These are phyloP conservation scores for Aspergillus taichungensis DNA, from an alignment of 495 filamentous ascomycete species.

Conservation along the genomic window DNA sequence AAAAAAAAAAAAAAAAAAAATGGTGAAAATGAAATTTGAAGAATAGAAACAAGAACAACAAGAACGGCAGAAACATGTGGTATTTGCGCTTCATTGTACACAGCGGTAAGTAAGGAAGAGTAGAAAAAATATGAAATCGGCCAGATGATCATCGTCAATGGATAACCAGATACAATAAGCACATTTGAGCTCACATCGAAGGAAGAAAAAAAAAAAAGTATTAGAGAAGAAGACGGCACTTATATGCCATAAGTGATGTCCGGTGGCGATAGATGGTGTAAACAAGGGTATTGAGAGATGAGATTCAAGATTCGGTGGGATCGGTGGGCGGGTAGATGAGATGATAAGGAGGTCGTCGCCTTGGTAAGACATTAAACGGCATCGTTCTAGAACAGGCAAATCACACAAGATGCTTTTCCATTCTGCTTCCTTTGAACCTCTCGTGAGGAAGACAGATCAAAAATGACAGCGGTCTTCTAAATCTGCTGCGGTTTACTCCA, in stretches of 20 bases:
- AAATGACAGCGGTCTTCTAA: too few species aligned
- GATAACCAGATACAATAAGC: constrained; percentile 3
- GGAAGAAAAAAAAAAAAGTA: constrained; percentile 13
- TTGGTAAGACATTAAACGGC: too few species aligned
- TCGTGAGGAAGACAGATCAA: too few species aligned
- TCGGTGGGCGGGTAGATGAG: too few species aligned
- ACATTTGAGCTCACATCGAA: constrained; percentile 3
- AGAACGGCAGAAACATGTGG: constrained; percentile 20
- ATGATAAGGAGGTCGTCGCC: too few species aligned
- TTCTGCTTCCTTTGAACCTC: too few species aligned
- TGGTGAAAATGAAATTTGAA: constrained; percentile 4
- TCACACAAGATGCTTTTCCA: too few species aligned
- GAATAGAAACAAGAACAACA: constrained; percentile 13
- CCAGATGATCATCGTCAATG: constrained; percentile 11
- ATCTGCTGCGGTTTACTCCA: constrained; percentile 56
- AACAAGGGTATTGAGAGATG: background rate
- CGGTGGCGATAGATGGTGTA: too few species aligned
- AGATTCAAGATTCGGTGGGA: background rate
- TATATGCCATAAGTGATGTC: too few species aligned
- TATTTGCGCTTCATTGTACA: constrained; percentile 46
- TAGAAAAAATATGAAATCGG: constrained; percentile 2
- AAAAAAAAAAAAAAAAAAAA: constrained; percentile 16
- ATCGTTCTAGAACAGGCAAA: too few species aligned
- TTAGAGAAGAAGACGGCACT: constrained; percentile 9
- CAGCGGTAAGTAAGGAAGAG: constrained; percentile 5